Evolutionary conservation across 1,139 yeast genomes (phyloP), one percentile per base, ranked within the genome.

Genomic region (Suhomyces ambrosiae): DNA sequence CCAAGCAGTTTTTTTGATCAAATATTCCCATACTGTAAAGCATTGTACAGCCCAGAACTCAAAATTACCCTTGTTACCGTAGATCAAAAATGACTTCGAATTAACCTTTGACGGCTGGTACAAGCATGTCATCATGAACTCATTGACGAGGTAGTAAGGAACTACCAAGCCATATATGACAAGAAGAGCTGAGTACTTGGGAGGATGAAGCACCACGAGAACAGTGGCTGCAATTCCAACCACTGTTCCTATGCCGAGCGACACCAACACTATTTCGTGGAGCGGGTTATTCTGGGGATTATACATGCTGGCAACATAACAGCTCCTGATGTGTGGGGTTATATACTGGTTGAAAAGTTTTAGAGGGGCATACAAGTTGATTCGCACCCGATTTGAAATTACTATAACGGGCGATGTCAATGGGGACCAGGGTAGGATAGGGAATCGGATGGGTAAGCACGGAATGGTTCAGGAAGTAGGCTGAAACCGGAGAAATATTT

Each of bases 61-160:
- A n/a, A 37, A 37, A 40, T 61, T 63, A 4, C 76, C 76, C 18
- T 40, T 47, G 36, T 63, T 67, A 3, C 71, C 70, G 47, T 62
- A 67, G 4, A 70, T 52, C 35, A 70, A 46, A 38, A 69, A 70
- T 54, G 65, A 65, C 28, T 51, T 44, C n/a, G 61, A 49, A 8
- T 54, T 50, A 5, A 56, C 58, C 10, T 50, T 52, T n/a, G 48
- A 40, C 16, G 57, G 54, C 48, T 63, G 71, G 42, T 56, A 68
- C 34, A 38, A 32, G 17, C 45, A 45, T 7, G 66, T 56, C 35
- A 54, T 42, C n/a, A 46, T 18, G 46, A 65, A 69, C 47, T 70
- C 76, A 19, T 41, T 37, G 12, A 53, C 26, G 45, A 64, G 68
- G 47, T 60, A 66, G 3, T 40, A 18, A 9, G 56, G 50, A 38